phyloP scores from a whole-genome alignment of 129 eudicot genomes.

The Escallonia rubra region DNA sequence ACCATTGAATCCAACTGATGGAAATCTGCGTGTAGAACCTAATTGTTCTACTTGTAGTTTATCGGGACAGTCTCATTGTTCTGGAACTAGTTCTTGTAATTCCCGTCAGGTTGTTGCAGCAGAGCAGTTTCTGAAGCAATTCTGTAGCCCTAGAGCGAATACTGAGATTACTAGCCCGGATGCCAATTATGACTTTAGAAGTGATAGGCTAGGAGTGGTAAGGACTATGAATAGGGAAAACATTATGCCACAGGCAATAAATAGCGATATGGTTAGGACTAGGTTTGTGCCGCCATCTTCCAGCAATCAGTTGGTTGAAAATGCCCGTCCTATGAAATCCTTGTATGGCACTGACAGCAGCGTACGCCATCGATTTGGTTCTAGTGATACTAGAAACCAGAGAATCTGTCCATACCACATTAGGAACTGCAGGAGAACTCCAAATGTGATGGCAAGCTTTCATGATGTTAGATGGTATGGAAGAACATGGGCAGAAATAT shows the following conservation, averaged over 20 bases:
- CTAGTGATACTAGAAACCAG: constrained; percentile 9
- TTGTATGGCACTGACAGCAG: not conserved
- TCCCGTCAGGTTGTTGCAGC: not conserved
- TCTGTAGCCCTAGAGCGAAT: not conserved
- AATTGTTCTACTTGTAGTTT: no score
- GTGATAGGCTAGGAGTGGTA: not conserved
- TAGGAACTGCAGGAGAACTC: not conserved
- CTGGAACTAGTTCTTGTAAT: not conserved
- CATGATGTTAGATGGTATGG: constrained; percentile 11
- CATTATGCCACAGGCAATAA: constrained; percentile 4
- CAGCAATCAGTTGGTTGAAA: constrained; percentile 13
- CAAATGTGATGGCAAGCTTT: constrained; percentile 5
- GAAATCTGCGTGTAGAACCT: constrained; percentile 1
- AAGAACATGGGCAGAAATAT: constrained; percentile 12
- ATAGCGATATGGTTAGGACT: constrained; percentile 5
- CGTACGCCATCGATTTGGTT: not conserved
- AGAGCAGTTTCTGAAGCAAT: not conserved
- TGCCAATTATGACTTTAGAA: not conserved
- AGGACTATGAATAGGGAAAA: constrained; percentile 16
- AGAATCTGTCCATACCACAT: constrained; percentile 1
- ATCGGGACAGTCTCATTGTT: no score
- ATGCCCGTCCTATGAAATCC: not conserved
- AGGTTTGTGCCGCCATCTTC: not conserved
- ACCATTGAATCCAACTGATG: constrained; percentile 9
- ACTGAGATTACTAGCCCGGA: not conserved